A percentile compares a stretch with the other conserved stretches of the same genome.
Conservation (phyloP, 2,329 filamentous ascomycete genomes). For the Sporothrix inflata region DNA sequence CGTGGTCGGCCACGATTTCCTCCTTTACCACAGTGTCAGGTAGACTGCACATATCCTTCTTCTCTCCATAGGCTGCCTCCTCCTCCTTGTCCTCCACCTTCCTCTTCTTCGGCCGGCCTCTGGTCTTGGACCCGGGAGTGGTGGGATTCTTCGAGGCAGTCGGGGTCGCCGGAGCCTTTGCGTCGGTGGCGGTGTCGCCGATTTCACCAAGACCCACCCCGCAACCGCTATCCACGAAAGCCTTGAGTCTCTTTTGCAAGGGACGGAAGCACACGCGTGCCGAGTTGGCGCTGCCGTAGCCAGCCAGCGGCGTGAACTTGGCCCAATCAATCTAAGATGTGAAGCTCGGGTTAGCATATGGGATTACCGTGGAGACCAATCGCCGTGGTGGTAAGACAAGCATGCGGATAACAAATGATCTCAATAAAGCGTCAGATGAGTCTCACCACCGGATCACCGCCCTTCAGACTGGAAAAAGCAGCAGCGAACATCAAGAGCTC, state of each 20-base stretch:
- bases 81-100: background rate
- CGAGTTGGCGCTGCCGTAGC: slow-evolving; percentile 31
- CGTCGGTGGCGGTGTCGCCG: background rate
- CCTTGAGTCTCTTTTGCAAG: slow-evolving; percentile 55
- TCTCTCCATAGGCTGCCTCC: background rate
- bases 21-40: background rate
- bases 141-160: background rate
- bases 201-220: background rate
- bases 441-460: slow-evolving; percentile 21
- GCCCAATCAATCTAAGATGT: slow-evolving; percentile 30
- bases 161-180: background rate
- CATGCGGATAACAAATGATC: background rate
- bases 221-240: slow-evolving; percentile 42
- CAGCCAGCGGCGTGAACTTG: slow-evolving; percentile 32
- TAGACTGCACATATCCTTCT: background rate
- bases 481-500: slow-evolving; percentile 31
- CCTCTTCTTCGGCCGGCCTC: slow-evolving; percentile 17
- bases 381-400: background rate
- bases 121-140: background rate
- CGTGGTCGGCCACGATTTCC: background rate
- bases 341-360: background rate
- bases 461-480: slow-evolving; percentile 26
- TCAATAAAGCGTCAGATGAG: background rate
- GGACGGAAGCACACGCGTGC: slow-evolving; percentile 61
- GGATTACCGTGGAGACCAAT: background rate